A percentile compares a stretch with the other conserved stretches of the same genome.
These are phyloP conservation scores for Xylaria hypoxylon DNA, from an alignment of 2,329 filamentous ascomycete genomes.

Conservation along the genomic window DNA sequence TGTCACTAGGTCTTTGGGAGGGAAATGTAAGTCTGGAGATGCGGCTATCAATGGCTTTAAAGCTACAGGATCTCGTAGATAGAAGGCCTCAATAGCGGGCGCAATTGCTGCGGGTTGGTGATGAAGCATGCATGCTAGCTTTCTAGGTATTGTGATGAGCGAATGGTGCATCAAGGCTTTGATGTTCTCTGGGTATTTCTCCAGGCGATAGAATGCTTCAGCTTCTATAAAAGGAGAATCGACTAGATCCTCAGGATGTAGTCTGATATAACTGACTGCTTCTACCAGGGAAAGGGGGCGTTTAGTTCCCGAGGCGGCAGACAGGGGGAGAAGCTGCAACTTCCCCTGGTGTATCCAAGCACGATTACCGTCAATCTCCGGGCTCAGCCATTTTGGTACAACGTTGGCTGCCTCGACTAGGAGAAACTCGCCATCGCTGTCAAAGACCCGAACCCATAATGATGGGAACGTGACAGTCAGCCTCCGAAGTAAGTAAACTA, in stretches of 20 bases:
- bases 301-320: conserved; percentile 52
- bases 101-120: conserved; percentile 80
- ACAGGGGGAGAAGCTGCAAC: conserved; percentile 77
- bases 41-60: conserved; percentile 74
- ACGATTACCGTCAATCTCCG: conserved; percentile 87
- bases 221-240: conserved; percentile 81
- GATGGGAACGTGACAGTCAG: conserved; percentile 78
- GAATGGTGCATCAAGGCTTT: conserved; percentile 80
- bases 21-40: conserved; percentile 69
- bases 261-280: conserved; percentile 71
- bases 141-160: conserved; percentile 79
- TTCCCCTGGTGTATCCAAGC: conserved; percentile 88
- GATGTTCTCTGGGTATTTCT: conserved; percentile 85
- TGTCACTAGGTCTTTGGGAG: conserved; percentile 81
- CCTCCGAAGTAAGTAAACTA: conserved; percentile 89
- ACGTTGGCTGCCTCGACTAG: conserved; percentile 92
- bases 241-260: conserved; percentile 69
- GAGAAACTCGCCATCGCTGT: conserved; percentile 94
- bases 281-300: conserved; percentile 69
- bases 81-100: conserved; percentile 90
- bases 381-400: conserved; percentile 89
- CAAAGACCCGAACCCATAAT: conserved; percentile 84
- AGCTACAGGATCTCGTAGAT: conserved; percentile 84
- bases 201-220: conserved; percentile 90
- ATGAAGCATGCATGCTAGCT: conserved; percentile 83